These are phyloP conservation scores for Podaxis carcinomalis DNA, from an alignment of 768 basidiomycete genomes.

Conservation along the genomic window DNA sequence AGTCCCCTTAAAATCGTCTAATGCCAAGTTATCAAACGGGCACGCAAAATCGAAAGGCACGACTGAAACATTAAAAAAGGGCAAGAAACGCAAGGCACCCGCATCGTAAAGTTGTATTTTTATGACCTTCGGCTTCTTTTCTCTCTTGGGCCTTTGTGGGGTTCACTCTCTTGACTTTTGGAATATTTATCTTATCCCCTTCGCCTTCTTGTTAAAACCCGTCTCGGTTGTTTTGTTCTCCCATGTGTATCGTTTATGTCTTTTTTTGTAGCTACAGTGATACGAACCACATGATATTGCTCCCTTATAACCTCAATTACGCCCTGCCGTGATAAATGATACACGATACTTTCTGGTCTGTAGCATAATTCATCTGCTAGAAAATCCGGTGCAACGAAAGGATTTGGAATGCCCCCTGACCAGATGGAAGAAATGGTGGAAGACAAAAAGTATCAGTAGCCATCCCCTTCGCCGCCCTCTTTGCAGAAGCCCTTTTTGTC, in stretches of 20 bases:
- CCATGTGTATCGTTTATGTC: conserved; percentile 11
- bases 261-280: conserved; percentile 11
- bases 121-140: conserved; percentile 21
- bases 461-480: conserved; percentile 95
- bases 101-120: conserved; percentile 24
- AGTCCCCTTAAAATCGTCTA: conserved; percentile 32
- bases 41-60: conserved; percentile 33
- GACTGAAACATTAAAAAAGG: conserved; percentile 49
- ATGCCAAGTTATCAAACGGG: conserved; percentile 42
- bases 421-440: not conserved
- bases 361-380: not conserved
- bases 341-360: not conserved
- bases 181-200: conserved; percentile 13
- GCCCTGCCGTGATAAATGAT: not conserved
- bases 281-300: conserved; percentile 3
- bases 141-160: conserved; percentile 13
- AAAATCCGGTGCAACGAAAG: not conserved
- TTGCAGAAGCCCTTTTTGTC: conserved; percentile 88
- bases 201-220: conserved; percentile 8
- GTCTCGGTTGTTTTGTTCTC: conserved; percentile 1
- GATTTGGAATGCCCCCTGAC: not conserved
- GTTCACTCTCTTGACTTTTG: conserved; percentile 15
- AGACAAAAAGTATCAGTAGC: conserved; percentile 52
- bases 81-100: conserved; percentile 51
- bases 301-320: not conserved